Evolutionary conservation across 1,139 yeast genomes (phyloP), one percentile per base, ranked within the genome.

Genomic region (Saccharomyces hybrid): DNA sequence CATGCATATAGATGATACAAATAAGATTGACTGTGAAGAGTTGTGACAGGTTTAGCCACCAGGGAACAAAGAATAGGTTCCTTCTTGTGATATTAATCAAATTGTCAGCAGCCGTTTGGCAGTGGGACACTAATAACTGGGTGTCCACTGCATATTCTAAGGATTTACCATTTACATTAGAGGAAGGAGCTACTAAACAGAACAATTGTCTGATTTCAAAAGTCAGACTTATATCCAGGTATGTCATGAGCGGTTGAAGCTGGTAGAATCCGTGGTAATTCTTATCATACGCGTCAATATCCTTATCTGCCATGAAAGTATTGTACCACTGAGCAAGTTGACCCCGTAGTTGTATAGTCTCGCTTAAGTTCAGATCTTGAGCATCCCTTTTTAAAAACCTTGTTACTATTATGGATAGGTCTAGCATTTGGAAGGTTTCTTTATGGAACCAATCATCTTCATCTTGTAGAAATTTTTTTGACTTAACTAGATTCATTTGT

Each of bases 41-140:
- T n/a, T 78, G 63, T 3, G 78, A 69, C 50, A 84, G 66, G 16
- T 73, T 74, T 51, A 75, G 61, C 74, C 81, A 79, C 88, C 88
- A 83, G 2, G 86, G 86, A 1, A 77, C 67, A 53, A 68, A 73
- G 4, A 79, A 60, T 5, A 50, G 65, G 56, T 27, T 74, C 2
- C 75, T 73, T n/a, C 71, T 66, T 26, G 74, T 69, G 26, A 77
- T 62, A 50, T 71, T 68, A 34, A 68, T 64, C 32, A 77, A 60
- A 1, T 77, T 62, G n/a, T 68, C 69, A 4, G 78, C 58, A 0
- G 75, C 67, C 11, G 75, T 73, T 29, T 68, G 65, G 56, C 75
- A 72, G 12, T 78, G 68, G 34, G 68, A 69, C 1, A 78, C 47
- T 3, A 79, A 72, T 60, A 69, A 59, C 27, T 71, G 42, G 71